Evolutionary conservation across 2,329 filamentous ascomycete genomes (phyloP), one percentile per base, ranked within the genome.

Genomic region (Neonectria faginata): DNA sequence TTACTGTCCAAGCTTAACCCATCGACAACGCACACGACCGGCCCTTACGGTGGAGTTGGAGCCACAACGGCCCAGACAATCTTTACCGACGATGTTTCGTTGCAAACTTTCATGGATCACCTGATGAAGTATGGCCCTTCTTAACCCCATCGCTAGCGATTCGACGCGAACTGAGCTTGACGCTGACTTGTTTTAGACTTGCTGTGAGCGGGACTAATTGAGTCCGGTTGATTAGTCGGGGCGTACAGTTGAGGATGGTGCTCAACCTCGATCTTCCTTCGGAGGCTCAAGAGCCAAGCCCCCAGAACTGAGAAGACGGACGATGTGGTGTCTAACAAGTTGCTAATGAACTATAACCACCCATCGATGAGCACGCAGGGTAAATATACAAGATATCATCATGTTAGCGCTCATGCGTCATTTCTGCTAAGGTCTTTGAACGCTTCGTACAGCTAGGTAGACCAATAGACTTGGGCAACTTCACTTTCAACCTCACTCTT

Each of bases 91-190:
- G 96, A 99, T 79, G 96, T 99, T 59, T 97, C 94, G 59, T 83
- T 99, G 77, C 95, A 98, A 81, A 98, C 95, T 1, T 99, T 99
- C 78, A 99, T 99, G 96, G 96, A 99, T 75, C 94, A 98, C 82
- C 84, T 99, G 78, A 99, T 99, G 96, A 99, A 99, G 93, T 94
- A 85, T 81, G 91, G 22, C 4, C 14, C 22, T 22, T 3, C 20
- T n/a, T 39, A 36, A 12, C 48, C n/a, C 11, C 41, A 4, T 18
- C 52, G 60, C 25, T 62, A 42, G 12, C 20, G 61, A 11, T 20
- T 39, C 41, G 6, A 16, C 3, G 36, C 7, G 5, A 3, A n/a
- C 36, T 39, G 14, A 69, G 56, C 39, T 55, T 47, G 55, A n/a
- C 59, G 50, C 62, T 65, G 51, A 67, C 71, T 47, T 63, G 33